Base-by-base conservation (phyloP, 2,329 filamentous ascomycete genomes). In the Fusarium veterinarium region DNA sequence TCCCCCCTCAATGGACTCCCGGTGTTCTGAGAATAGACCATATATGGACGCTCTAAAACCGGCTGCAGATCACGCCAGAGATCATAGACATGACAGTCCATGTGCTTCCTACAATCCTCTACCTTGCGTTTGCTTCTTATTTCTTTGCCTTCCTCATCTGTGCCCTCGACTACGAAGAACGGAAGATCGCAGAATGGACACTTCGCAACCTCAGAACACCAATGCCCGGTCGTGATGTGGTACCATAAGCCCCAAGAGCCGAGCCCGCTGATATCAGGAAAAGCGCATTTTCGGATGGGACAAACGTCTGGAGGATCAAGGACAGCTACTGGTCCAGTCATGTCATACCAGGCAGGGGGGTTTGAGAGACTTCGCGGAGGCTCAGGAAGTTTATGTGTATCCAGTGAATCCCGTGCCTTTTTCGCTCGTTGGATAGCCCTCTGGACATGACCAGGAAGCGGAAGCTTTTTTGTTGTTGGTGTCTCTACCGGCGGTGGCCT, bases 71-170 rank as follows among this genome's bases (percentile, higher is more conserved):
- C 11, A 25, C 64, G 62, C 75, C 75, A 77, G 11, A 77, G 75
- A 2, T 45, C 6, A 16, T 75, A 64, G 40, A 72, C 31, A 46
- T 77, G 75, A 6, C 74, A 77, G 31, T 77, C 75, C 20, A 75
- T 37, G 45, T 77, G 75, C 45, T 64, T 60, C 45, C 67, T 59
- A n/a, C 72, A 67, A 8, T 75, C 69, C 1, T 60, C 28, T 0
- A 30, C 16, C 6, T 60, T 45, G 5, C 44, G 30, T 4, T 17
- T 10, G 7, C n/a, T 13, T 11, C 28, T 8, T 7, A 31, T 14
- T 6, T 16, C 13, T 7, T 41, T 17, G 2, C 48, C 57, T 11
- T 38, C 9, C 0, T 38, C 38, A 11, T 48, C 41, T 5, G 17
- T 33, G 5, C 40, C 33, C 0, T 12, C 1, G 6, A 12, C 33